phyloP scores from a whole-genome alignment of 352 stramenopile species.

The Albugo candida region DNA sequence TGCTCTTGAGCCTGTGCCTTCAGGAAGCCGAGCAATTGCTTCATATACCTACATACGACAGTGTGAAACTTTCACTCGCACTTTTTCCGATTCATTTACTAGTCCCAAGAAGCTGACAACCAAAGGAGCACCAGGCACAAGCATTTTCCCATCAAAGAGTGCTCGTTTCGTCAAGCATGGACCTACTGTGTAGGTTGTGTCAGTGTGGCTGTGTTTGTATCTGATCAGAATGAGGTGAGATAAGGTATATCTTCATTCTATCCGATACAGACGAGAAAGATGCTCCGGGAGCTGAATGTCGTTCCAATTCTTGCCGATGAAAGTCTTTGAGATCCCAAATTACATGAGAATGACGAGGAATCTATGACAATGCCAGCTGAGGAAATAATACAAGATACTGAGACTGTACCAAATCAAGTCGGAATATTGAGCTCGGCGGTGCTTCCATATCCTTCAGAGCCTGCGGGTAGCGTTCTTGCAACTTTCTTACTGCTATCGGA shows the following conservation, averaged over 20 bases:
- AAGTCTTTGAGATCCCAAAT: neutral
- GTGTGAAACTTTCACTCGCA: neutral
- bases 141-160: neutral
- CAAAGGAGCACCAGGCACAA: neutral
- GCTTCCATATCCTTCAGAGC: neutral
- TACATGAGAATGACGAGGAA: neutral
- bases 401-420: neutral
- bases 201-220: neutral
- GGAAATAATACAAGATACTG: neutral
- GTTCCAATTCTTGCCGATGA: neutral
- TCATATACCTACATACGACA: neutral
- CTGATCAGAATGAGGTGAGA: neutral
- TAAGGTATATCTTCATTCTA: neutral
- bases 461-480: neutral
- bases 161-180: neutral
- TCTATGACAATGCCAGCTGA: neutral
- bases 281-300: neutral
- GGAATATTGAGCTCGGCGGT: neutral
- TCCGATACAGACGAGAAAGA: neutral
- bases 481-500: neutral
- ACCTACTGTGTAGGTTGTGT: neutral
- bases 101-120: neutral
- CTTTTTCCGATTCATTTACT: neutral
- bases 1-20: neutral
- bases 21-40: neutral